phyloP scores from a whole-genome alignment of 768 basidiomycete genomes.

The Hypsizygus marmoreus region DNA sequence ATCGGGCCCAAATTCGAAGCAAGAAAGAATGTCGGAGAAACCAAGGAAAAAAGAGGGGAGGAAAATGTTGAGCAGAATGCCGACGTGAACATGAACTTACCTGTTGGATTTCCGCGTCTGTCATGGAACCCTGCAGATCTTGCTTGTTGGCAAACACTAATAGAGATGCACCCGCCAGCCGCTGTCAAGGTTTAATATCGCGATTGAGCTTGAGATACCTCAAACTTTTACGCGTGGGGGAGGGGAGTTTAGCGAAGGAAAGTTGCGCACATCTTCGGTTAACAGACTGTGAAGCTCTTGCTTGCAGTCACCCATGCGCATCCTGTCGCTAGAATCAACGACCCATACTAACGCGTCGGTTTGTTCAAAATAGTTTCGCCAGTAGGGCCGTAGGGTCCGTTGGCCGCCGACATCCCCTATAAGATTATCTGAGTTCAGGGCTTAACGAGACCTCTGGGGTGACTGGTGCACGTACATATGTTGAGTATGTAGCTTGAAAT shows the following conservation, averaged over 20 bases:
- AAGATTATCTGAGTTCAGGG: too few species aligned
- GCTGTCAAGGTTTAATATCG: constrained; percentile 46
- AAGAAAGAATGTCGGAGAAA: constrained; percentile 12
- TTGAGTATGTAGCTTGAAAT: constrained; percentile 69
- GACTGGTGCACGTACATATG: constrained; percentile 56
- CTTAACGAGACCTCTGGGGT: too few species aligned
- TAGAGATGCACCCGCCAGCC: constrained; percentile 93
- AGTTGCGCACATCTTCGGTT: constrained; percentile 79
- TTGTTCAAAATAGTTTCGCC: constrained; percentile 99
- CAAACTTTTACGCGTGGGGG: constrained; percentile 7
- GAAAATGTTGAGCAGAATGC: constrained; percentile 11
- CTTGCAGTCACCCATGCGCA: constrained; percentile 89
- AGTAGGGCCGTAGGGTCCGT: constrained; percentile 92
- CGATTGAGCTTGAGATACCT: constrained; percentile 4
- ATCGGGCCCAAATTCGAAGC: too few species aligned
- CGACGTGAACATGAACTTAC: constrained; percentile 43
- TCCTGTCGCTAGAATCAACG: constrained; percentile 91
- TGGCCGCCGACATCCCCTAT: constrained; percentile 99
- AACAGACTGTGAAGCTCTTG: constrained; percentile 84
- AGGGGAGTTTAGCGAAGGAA: constrained; percentile 6
- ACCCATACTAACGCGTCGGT: constrained; percentile 99
- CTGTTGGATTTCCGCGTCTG: constrained; percentile 76
- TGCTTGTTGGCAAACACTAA: constrained; percentile 98
- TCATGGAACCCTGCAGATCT: constrained; percentile 88
- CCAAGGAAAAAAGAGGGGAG: constrained; percentile 15